Conservation (phyloP, 495 filamentous ascomycete genomes). For the Penicillium argentinense region DNA sequence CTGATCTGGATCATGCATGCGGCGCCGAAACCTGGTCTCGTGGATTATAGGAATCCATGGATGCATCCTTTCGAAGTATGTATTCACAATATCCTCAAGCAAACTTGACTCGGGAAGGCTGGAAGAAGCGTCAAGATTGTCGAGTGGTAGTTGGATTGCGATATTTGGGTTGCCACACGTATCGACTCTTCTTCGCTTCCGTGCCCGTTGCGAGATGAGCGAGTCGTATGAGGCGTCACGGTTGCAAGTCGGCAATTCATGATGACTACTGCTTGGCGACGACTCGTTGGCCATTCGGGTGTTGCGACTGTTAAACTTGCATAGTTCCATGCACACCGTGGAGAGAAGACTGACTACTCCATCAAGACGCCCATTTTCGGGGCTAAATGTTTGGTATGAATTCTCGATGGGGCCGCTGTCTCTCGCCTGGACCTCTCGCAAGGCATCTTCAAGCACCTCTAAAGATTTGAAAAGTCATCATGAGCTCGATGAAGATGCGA, state of each 20-base stretch:
- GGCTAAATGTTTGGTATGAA: neutral
- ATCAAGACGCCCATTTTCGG: neutral
- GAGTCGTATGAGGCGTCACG: neutral
- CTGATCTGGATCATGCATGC: conserved; percentile 15
- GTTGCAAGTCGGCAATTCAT: neutral
- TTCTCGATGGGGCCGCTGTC: neutral
- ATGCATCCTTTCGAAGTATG: conserved; percentile 33
- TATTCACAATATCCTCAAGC: conserved; percentile 27
- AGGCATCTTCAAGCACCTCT: conserved; percentile 11
- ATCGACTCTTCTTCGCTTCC: conserved; percentile 5
- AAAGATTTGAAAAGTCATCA: neutral
- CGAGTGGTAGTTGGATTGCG: neutral
- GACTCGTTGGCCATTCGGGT: neutral
- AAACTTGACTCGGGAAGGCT: conserved; percentile 22
- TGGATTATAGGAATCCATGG: conserved; percentile 44
- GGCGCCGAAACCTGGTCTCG: conserved; percentile 28
- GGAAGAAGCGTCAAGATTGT: conserved; percentile 5
- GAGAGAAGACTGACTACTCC: conserved; percentile 1
- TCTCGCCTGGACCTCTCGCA: conserved; percentile 3
- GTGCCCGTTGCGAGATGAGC: neutral
- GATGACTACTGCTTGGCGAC: neutral
- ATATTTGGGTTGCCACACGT: conserved; percentile 5
- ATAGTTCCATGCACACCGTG: conserved; percentile 3
- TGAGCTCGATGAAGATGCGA: neutral
- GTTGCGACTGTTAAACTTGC: conserved; percentile 5